Base-by-base conservation (phyloP, 768 basidiomycete species). In the Sistotremastrum suecicum region DNA sequence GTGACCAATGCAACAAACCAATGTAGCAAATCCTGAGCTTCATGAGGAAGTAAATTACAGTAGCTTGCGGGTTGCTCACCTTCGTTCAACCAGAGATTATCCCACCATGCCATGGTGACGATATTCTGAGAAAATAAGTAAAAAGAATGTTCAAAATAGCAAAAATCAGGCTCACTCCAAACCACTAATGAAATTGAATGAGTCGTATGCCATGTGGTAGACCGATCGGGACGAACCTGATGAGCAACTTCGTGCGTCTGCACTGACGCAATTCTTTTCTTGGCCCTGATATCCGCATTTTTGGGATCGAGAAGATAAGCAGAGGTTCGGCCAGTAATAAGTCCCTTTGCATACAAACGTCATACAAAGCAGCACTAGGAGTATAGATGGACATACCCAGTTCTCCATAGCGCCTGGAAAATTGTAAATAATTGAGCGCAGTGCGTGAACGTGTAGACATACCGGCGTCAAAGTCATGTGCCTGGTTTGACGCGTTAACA, bases 81-180 rank as follows among this genome's bases (percentile, higher is more conserved):
- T 73, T 86, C 83, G 51, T 84, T 86, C 47, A 86, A 63, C 43
- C 45, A 60, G 41, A 88, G 69, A 59, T 84, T 80, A 50, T 84
- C 77, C 85, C 86, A 90, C 86, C 87, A 89, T 55, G 76, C 76
- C 89, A 92, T 91, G 0, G 89, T 94, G 5, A 86, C 83, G 54
- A 95, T 83, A 58, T 94, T 81, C 29, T 90, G 91, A 54, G 92
- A 94, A 69, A 37, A 54, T 9, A 37, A 52, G 12, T 4, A 5
- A 28, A 20, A 12, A 40, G 20, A 69, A 51, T 31, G 45, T 11
- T n/a, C 34, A 7, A 3, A 42, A 5, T 47, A 1, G 34, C 29
- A 30, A 31, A 28, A 42, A 28, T n/a, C 4, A 34, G 37, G 39
- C 29, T 8, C 9, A 47, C 5, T 11, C 11, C 28, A 35, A 35